Conservation (phyloP, 371 early-diverging fungal genomes). For the Coemansia sp. region DNA sequence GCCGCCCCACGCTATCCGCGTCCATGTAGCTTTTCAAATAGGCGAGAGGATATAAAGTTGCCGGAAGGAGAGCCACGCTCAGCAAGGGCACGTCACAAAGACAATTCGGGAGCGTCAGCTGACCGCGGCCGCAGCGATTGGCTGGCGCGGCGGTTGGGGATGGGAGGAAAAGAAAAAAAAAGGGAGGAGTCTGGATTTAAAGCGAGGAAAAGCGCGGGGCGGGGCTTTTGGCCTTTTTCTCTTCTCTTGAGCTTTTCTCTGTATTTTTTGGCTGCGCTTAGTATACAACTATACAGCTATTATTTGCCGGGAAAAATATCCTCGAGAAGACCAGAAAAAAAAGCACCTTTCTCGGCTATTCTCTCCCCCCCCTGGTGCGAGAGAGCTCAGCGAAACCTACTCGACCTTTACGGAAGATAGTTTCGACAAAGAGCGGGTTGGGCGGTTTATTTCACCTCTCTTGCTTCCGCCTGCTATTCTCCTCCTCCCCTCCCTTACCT, state of each 20-base stretch:
- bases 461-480: background rate
- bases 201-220: background rate
- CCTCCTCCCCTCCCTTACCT: background rate
- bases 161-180: background rate
- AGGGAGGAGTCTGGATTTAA: background rate
- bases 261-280: constrained; percentile 30
- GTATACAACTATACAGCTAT: constrained; percentile 15
- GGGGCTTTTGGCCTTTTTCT: constrained; percentile 14
- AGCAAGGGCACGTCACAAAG: background rate
- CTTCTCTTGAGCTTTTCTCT: constrained; percentile 25
- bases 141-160: background rate
- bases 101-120: background rate
- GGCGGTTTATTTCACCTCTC: background rate
- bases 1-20: background rate
- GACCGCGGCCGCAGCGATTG: background rate
- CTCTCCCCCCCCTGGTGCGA: no score
- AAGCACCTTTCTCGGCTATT: no score
- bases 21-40: background rate
- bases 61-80: background rate
- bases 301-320: constrained; percentile 25
- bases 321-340: constrained; percentile 1
- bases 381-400: no score
- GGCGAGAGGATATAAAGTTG: no score
- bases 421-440: no score
- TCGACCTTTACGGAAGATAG: no score